These are phyloP conservation scores for Fusarium zealandicum DNA, from an alignment of 2,329 filamentous ascomycete species.

Conservation along the genomic window DNA sequence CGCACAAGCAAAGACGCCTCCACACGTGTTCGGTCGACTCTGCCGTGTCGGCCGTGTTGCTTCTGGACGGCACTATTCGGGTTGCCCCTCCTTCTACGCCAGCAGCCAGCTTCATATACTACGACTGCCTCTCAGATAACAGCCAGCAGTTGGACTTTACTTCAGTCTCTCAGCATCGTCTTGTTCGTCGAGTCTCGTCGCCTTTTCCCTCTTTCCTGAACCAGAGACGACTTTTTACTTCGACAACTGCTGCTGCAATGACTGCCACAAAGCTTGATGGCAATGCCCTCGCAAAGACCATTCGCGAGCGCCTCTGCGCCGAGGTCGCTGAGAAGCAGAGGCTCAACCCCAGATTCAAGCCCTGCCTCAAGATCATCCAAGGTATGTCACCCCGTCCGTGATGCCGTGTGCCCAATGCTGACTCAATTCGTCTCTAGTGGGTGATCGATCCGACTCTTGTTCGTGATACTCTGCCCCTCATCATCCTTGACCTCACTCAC, in stretches of 20 bases:
- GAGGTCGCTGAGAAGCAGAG: conserved; percentile 85
- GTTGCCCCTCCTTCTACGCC: conserved; percentile 37
- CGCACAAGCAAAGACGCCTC: conserved; percentile 18
- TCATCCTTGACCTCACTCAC: conserved; percentile 24
- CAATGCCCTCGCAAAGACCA: conserved; percentile 90
- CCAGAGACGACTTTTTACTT: conserved; percentile 50
- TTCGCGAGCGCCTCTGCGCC: conserved; percentile 79
- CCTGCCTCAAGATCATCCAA: conserved; percentile 93
- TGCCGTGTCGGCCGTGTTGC: conserved; percentile 31
- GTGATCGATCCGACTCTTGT: conserved; percentile 92
- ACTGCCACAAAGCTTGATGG: conserved; percentile 92
- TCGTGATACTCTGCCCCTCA: conserved; percentile 37
- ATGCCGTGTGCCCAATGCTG: conserved; percentile 27
- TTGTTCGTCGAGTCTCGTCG: conserved; percentile 9
- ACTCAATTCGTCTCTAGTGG: conserved; percentile 64
- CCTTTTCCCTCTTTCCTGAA: conserved; percentile 4
- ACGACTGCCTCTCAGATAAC: conserved; percentile 24
- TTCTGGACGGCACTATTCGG: conserved; percentile 29
- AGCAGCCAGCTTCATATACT: conserved; percentile 32
- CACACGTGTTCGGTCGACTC: conserved; percentile 38
- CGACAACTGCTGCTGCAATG: conserved; percentile 71
- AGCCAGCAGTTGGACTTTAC: conserved; percentile 23
- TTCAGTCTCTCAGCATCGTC: conserved; percentile 11
- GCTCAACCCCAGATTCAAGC: conserved; percentile 85
- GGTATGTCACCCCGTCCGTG: conserved; percentile 63